A percentile compares a stretch with the other conserved stretches of the same genome.
Conservation (phyloP, 2,329 filamentous ascomycete genomes). For the Fusarium sp. region DNA sequence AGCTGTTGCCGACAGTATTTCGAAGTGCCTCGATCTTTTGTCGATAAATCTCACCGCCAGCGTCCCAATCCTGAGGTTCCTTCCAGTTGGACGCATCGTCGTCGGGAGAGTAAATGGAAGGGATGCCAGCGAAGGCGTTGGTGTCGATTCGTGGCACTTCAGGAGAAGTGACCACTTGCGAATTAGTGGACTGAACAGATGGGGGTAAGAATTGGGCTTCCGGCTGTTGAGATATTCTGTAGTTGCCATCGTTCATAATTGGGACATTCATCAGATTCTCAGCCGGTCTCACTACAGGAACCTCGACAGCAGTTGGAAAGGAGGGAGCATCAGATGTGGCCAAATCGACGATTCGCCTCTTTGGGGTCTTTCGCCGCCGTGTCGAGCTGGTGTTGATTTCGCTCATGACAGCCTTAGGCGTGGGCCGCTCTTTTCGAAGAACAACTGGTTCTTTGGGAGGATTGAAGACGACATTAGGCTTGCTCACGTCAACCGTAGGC, state of each 20-base stretch:
- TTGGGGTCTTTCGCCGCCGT: conserved; percentile 70
- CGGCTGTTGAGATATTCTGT: conserved; percentile 59
- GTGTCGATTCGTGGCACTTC: conserved; percentile 47
- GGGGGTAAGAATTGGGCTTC: conserved; percentile 54
- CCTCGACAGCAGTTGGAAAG: conserved; percentile 50
- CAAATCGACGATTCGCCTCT: conserved; percentile 74
- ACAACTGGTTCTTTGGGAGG: conserved; percentile 63
- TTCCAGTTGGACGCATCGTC: conserved; percentile 53
- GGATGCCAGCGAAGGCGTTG: conserved; percentile 37
- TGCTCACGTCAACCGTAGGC: conserved; percentile 74
- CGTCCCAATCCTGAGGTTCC: conserved; percentile 70
- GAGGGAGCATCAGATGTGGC: conserved; percentile 63
- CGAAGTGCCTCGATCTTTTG: conserved; percentile 89
- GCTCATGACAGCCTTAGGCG: conserved; percentile 65
- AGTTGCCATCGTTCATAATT: conserved; percentile 53
- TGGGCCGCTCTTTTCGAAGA: conserved; percentile 70
- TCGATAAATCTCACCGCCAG: conserved; percentile 82
- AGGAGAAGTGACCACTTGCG: conserved; percentile 42
- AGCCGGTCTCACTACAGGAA: conserved; percentile 34
- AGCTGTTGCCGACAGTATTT: conserved; percentile 86
- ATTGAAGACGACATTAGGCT: conserved; percentile 71
- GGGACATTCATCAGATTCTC: conserved; percentile 39
- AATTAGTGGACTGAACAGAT: conserved; percentile 50
- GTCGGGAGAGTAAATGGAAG: conserved; percentile 32
- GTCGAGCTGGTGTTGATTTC: conserved; percentile 70